phyloP scores from a whole-genome alignment of 352 stramenopile species.

The Globisporangium orthogonon region DNA sequence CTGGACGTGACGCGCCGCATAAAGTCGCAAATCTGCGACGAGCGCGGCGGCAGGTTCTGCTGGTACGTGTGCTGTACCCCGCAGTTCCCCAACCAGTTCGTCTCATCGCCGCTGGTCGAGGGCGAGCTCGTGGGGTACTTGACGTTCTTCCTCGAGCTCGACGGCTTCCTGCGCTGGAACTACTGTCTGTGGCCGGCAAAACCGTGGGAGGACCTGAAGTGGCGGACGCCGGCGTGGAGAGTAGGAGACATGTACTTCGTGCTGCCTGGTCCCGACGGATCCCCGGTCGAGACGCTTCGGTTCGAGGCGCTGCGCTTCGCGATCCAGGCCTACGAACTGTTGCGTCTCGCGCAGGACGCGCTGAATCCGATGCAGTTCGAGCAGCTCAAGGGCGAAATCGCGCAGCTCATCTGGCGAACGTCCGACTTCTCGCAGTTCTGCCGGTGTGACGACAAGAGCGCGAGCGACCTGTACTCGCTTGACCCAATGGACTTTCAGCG shows the following conservation, averaged over 20 bases:
- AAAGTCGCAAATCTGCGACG: slow-evolving; percentile 41
- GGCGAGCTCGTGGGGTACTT: slow-evolving; percentile 70
- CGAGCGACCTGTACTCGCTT: slow-evolving; percentile 63
- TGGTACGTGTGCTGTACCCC: slow-evolving; percentile 82
- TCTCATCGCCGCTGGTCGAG: slow-evolving; percentile 67
- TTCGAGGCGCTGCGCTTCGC: slow-evolving; percentile 66
- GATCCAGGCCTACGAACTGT: slow-evolving; percentile 57
- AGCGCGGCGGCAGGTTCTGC: slow-evolving; percentile 49
- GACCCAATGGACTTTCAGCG: slow-evolving; percentile 62
- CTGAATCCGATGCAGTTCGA: slow-evolving; percentile 37
- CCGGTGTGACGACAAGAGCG: slow-evolving; percentile 12
- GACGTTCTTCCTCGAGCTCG: slow-evolving; percentile 70
- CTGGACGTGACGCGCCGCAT: slow-evolving; percentile 48
- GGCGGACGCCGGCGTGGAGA: slow-evolving; percentile 58
- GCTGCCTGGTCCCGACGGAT: slow-evolving; percentile 49
- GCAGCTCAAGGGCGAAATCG: slow-evolving; percentile 43
- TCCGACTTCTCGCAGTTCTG: slow-evolving; percentile 53
- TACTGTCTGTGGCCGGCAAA: slow-evolving; percentile 62
- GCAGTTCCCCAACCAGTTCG: slow-evolving; percentile 70
- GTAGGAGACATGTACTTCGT: slow-evolving; percentile 86
- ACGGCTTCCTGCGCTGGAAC: slow-evolving; percentile 81
- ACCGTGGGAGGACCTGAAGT: slow-evolving; percentile 58
- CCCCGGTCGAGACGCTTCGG: slow-evolving; percentile 61
- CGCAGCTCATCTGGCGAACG: slow-evolving; percentile 51
- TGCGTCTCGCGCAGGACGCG: slow-evolving; percentile 34